Evolutionary conservation across 129 eudicot species (phyloP), one percentile per base, ranked within the genome.

Genomic region (Lonicera japonica): DNA sequence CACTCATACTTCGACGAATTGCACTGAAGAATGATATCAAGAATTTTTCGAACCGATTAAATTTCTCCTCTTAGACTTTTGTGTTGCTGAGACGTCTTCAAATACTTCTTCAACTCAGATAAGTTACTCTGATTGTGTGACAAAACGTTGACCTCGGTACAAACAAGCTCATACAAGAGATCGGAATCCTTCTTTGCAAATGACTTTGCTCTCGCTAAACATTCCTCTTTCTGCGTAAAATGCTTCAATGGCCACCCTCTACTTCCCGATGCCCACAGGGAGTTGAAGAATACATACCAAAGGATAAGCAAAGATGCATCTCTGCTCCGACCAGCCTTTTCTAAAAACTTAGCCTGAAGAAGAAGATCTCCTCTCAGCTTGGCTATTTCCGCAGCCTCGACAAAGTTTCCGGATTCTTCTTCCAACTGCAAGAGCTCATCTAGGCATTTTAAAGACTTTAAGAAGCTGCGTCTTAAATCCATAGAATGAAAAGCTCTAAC

Each of bases 391-490:
- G 83, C 90, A 68, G 97, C 97, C 45, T 70, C 82, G 17, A 65
- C 29, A 53, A 80, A 85, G 66, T 83, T 68, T 21, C 90, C 86
- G 0, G 82, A 64, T 69, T 85, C 95, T 75, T 77, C 86, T 73
- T 89, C 97, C 67, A 89, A 57, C 69, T 60, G 4, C 69, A 82
- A 13, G 53, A 89, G 90, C 76, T 82, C 88, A 43, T 83, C 82
- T 11, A 89, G 76, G 67, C 88, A 73, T 23, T 67, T 80, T 19
- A 54, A 8, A 0, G 77, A 72, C 18, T 45, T 85, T 58, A 89
- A 75, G 74, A 85, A 85, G 14, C 12, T 62, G 5, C 95, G 97
- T 45, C 43, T 75, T 6, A 75, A 68, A 24, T 80, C 86, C 70
- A 77, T 67, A 10, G 88, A 71, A 59, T 58, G 19, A 39, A 89